These are phyloP conservation scores for Entomophthora muscae DNA, from an alignment of 371 early-diverging fungal species.

Conservation along the genomic window DNA sequence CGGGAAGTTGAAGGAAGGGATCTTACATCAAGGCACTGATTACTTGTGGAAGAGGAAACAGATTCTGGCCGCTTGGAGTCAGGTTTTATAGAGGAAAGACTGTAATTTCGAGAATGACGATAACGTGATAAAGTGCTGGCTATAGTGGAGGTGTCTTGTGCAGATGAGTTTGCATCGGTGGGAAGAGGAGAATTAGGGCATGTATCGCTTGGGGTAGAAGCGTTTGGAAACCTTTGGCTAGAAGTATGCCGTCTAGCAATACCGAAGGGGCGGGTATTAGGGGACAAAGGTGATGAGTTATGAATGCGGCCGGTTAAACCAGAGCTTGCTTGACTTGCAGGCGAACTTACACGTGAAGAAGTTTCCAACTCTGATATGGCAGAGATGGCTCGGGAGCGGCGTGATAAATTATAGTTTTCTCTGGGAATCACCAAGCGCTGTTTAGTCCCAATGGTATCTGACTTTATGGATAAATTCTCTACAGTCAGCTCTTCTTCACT, in stretches of 20 bases:
- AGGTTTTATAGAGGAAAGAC: neutral
- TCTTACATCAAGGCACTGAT: no score
- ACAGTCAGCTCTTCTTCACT: neutral
- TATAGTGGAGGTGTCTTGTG: neutral
- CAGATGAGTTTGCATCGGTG: neutral
- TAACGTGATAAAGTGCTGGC: neutral
- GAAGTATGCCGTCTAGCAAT: neutral
- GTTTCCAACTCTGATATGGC: neutral
- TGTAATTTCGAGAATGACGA: neutral
- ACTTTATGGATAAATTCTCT: neutral
- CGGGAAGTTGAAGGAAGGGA: no score
- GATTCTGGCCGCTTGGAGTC: neutral
- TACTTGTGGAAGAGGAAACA: no score
- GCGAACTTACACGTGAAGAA: neutral
- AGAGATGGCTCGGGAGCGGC: neutral
- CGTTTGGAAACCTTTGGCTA: neutral
- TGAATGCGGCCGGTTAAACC: neutral
- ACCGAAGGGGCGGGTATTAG: neutral
- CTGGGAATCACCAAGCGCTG: no score
- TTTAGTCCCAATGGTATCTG: no score
- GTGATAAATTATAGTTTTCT: neutral
- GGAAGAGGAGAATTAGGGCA: neutral
- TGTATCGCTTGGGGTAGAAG: neutral
- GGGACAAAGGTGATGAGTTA: neutral
- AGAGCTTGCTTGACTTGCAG: neutral